Base-by-base conservation (phyloP, 106 monocot genomes). In the Agapanthus africanus region DNA sequence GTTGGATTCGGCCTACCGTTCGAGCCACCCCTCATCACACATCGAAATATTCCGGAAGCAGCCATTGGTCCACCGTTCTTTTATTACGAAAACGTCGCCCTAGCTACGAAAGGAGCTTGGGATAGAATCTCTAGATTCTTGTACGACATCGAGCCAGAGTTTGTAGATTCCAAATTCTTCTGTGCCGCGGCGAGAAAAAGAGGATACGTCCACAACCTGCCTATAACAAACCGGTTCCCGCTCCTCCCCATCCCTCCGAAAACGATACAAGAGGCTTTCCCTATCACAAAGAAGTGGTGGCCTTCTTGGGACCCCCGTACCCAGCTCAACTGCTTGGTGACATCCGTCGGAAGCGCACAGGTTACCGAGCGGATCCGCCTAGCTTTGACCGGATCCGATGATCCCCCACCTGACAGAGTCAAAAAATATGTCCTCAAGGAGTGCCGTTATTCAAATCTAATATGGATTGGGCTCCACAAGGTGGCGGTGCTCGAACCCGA, bases 51-150 rank as follows among this genome's bases (percentile, higher is more conserved):
- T 37, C 81, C 91, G 28, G 83, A 81, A 10, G 61, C 80, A 44
- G 85, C 85, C 7, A 59, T 72, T 7, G 95, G 95, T 22, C 91
- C 91, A 18, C 95, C 95, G 11, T 95, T 77, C 68, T 95, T 95
- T 38, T 95, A 88, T 25, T 91, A 86, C 42, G 95, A 95, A 64
- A 95, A 91, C 62, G 95, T 91, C 5, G 88, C 95, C 4, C 54
- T 95, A 0, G 83, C 95, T 35, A 91, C 95, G 1, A 88, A 84
- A 57, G 88, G 95, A 11, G 80, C 84, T 18, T 95, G 94, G 94
- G 73, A 85, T 0, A 85, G 71, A 2, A 87, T 95, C 27, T 89
- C 93, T 14, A 65, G 83, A 1, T 82, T 79, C 44, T 44, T 93
- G 0, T 82, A 90, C 67, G 83, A 77, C n/a, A 75, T 94, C 9